These are phyloP conservation scores for Ceriops tagal DNA, from an alignment of 345 rosid genomes.

Conservation along the genomic window DNA sequence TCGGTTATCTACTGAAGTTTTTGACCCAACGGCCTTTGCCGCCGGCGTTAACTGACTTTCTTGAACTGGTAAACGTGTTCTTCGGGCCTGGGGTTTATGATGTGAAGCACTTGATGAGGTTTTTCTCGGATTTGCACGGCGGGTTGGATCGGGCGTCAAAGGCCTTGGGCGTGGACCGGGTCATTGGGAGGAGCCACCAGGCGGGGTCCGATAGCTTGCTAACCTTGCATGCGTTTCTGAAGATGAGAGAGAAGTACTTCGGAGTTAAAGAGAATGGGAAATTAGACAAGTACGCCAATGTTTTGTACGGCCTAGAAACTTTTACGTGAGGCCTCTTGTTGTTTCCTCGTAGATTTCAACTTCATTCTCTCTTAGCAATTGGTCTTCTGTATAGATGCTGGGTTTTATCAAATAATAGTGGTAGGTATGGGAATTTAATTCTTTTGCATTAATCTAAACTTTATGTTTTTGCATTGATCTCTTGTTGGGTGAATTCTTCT, in stretches of 20 bases:
- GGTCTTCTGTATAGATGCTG: slow-evolving; percentile 1
- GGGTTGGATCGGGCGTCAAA: slow-evolving; percentile 72
- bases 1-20: slow-evolving; percentile 79
- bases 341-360: background rate
- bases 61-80: slow-evolving; percentile 38
- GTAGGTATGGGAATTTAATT: background rate
- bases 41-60: slow-evolving; percentile 42
- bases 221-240: slow-evolving; percentile 77
- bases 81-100: slow-evolving; percentile 70
- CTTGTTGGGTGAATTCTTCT: background rate
- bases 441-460: background rate
- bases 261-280: slow-evolving; percentile 32
- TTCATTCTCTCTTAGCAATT: background rate
- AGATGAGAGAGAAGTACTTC: slow-evolving; percentile 62
- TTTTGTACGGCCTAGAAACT: slow-evolving; percentile 62
- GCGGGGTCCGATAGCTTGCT: slow-evolving; percentile 90
- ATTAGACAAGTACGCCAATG: slow-evolving; percentile 69
- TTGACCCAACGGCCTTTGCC: slow-evolving; percentile 67
- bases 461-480: background rate
- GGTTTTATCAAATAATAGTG: background rate
- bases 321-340: background rate
- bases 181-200: slow-evolving; percentile 79
- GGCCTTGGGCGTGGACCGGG: slow-evolving; percentile 57
- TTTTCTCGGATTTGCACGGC: slow-evolving; percentile 57
- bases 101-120: slow-evolving; percentile 71